A percentile compares a stretch with the other conserved stretches of the same genome.
Evolutionary conservation across 2,329 filamentous ascomycete genomes (phyloP).

Genomic region (Cryphonectria japonica): DNA sequence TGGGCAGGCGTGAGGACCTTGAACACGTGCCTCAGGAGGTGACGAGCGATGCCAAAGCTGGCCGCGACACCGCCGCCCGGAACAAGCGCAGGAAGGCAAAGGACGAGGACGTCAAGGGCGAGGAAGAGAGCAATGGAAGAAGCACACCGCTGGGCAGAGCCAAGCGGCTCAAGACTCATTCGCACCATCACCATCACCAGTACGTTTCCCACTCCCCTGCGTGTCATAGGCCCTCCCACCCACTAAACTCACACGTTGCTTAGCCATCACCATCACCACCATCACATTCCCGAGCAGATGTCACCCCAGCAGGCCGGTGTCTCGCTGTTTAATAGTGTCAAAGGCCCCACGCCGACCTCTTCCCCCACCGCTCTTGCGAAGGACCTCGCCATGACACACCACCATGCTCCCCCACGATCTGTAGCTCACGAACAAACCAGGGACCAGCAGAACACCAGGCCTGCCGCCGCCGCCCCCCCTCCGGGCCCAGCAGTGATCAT

Average conservation of each 20-base stretch:
- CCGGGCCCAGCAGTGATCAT: constrained; percentile 47
- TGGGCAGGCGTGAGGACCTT: constrained; percentile 57
- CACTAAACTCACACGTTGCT: constrained; percentile 31
- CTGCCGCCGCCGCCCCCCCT: constrained; percentile 39
- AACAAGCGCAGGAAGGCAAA: constrained; percentile 72
- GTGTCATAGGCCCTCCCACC: neutral
- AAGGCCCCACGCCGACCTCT: constrained; percentile 49
- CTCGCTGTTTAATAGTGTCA: constrained; percentile 54
- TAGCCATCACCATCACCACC: constrained; percentile 62
- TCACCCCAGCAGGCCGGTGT: constrained; percentile 46
- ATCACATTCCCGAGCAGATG: constrained; percentile 53
- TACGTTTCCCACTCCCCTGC: constrained; percentile 47
- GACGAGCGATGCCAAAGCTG: constrained; percentile 20
- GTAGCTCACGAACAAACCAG: constrained; percentile 28
- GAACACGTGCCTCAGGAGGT: constrained; percentile 51
- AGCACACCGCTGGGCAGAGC: constrained; percentile 61
- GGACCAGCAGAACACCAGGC: constrained; percentile 42
- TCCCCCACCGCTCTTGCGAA: constrained; percentile 48
- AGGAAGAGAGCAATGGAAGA: constrained; percentile 68
- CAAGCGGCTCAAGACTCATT: constrained; percentile 70
- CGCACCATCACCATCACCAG: constrained; percentile 69
- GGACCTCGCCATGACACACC: constrained; percentile 47
- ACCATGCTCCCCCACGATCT: constrained; percentile 49
- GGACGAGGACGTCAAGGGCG: constrained; percentile 71
- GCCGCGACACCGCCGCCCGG: constrained; percentile 40